Evolutionary conservation across 2,329 filamentous ascomycete genomes (phyloP).

Genomic region (Penicillium concentricum): DNA sequence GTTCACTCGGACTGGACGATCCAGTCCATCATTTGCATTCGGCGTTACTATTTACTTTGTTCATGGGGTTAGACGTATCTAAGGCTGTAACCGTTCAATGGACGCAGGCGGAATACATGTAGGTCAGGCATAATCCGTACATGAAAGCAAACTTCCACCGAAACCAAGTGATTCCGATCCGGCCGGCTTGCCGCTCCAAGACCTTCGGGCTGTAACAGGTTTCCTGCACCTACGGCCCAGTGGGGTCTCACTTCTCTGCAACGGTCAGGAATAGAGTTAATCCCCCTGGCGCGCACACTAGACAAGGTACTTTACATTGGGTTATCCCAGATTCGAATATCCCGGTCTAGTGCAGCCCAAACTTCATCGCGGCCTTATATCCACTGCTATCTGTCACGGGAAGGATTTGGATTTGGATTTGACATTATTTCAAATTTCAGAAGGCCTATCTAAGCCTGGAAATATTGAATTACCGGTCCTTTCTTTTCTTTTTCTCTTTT

Average conservation of each 20-base stretch:
- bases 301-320: not conserved
- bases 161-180: slow-evolving; percentile 3
- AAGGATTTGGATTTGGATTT: not conserved
- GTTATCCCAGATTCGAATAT: not conserved
- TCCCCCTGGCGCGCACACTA: not conserved
- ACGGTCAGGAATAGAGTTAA: not conserved
- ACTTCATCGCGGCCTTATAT: not conserved
- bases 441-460: not conserved
- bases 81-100: not conserved
- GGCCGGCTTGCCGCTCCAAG: slow-evolving; percentile 6
- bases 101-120: not conserved
- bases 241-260: not conserved
- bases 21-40: not conserved
- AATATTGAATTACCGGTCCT: not conserved
- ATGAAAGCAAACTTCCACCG: not conserved
- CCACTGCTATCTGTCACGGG: not conserved
- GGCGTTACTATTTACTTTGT: not conserved
- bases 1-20: not conserved
- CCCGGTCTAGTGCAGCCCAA: not conserved
- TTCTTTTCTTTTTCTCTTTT: not conserved
- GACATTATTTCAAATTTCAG: not conserved
- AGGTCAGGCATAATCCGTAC: not conserved
- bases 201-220: not conserved
- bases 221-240: not conserved
- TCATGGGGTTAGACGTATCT: not conserved